Evolutionary conservation across 345 rosid species (phyloP), one percentile per base, ranked within the genome.

Genomic region (Murraya paniculata): DNA sequence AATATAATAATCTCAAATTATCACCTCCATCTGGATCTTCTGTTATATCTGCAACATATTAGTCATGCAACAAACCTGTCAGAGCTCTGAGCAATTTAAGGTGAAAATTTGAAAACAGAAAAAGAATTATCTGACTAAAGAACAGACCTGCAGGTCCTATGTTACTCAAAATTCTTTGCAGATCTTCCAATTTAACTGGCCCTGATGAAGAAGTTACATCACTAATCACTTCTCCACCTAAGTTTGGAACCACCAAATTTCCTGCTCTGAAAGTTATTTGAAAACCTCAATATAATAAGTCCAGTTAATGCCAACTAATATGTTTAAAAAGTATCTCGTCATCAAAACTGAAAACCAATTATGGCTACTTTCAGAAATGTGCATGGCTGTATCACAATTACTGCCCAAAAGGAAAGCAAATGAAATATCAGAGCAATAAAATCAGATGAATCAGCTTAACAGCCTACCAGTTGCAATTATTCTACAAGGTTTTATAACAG

Each of bases 131-230:
- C 9, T 6, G 25, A 28, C 58, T 31, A 75, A 61, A 68, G 77
- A 76, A 45, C 74, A 68, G 82, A 91, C 98, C 97, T 80, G 84
- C 85, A 79, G 96, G 90, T 13, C 82, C 93, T 39, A 96, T 89
- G 84, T 87, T 91, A 88, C 90, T 90, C 83, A 96, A 88, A 82
- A 96, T 96, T 85, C 98, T 91, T 88, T 90, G 94, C 84, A 96
- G 82, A 84, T 94, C 98, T 82, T 89, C 92, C 86, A 94, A 82
- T 86, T 86, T 91, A 48, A 96, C 97, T 30, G 98, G 94, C 78
- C 98, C 98, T 45, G 97, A 88, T 27, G 97, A 89, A 74, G 97
- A 89, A 82, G 88, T 81, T 78, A 88, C 91, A 70, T 90, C 97
- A 81, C 93, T 91, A 59, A 78, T 84, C 70, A 85, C 88, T 85